These are phyloP conservation scores for Tulasnella sp. DNA, from an alignment of 768 basidiomycete genomes.

Conservation along the genomic window DNA sequence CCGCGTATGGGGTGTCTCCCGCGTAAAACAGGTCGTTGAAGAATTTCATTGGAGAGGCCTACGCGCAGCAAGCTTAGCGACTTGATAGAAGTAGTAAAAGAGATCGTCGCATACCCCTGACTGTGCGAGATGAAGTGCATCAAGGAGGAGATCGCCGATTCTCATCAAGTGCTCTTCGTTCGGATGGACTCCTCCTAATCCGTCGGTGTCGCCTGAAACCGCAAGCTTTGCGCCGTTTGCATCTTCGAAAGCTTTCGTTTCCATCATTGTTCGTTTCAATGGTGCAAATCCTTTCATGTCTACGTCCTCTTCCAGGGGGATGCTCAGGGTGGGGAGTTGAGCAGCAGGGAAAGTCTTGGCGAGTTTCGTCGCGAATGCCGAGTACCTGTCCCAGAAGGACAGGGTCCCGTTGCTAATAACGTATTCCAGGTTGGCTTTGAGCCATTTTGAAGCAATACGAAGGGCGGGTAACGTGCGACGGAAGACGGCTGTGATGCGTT, in stretches of 20 bases:
- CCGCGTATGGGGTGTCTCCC: background rate
- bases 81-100: background rate
- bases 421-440: conserved; percentile 59
- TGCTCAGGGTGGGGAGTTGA: conserved; percentile 43
- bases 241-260: conserved; percentile 20
- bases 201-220: conserved; percentile 13
- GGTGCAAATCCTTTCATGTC: conserved; percentile 85
- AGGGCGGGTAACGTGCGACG: conserved; percentile 78
- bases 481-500: conserved; percentile 75
- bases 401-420: conserved; percentile 23
- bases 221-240: conserved; percentile 17
- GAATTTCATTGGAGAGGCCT: conserved; percentile 2
- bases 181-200: conserved; percentile 47
- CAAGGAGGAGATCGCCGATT: conserved; percentile 69
- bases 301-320: conserved; percentile 77
- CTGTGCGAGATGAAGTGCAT: conserved; percentile 49
- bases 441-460: conserved; percentile 83
- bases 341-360: conserved; percentile 54
- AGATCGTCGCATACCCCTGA: conserved; percentile 35
- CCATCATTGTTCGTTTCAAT: conserved; percentile 48
- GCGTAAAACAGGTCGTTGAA: background rate
- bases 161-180: conserved; percentile 96
- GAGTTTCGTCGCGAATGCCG: conserved; percentile 52
- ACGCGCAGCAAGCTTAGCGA: background rate
- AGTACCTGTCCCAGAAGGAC: conserved; percentile 64